Evolutionary conservation across 495 filamentous ascomycete genomes (phyloP).

Genomic region (Penicillium bialowiezense): DNA sequence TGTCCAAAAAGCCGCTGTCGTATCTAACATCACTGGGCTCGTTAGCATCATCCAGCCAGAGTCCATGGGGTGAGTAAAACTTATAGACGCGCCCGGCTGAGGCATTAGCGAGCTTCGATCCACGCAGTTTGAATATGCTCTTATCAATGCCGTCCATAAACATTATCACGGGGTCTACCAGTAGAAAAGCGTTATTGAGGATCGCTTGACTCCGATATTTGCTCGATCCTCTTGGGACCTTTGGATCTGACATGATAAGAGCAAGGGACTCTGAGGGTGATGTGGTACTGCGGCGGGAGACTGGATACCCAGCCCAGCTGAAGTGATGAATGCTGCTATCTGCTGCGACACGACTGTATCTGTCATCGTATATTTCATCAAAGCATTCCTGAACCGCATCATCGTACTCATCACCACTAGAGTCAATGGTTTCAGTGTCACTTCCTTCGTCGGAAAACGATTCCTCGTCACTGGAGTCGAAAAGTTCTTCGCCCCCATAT

Average conservation of each 20-base stretch:
- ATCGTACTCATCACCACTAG: neutral
- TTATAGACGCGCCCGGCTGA: conserved; percentile 17
- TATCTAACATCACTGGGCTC: neutral
- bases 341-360: neutral
- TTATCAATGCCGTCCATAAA: neutral
- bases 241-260: conserved; percentile 19
- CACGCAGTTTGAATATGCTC: conserved; percentile 1
- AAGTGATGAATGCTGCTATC: conserved; percentile 29
- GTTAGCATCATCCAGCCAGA: conserved; percentile 14
- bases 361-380: conserved; percentile 1
- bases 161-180: conserved; percentile 29
- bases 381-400: neutral
- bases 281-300: conserved; percentile 22
- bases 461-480: neutral
- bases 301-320: conserved; percentile 26
- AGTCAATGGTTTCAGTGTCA: no score
- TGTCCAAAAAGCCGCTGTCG: conserved; percentile 2
- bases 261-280: conserved; percentile 31
- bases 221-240: conserved; percentile 1
- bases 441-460: no score
- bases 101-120: conserved; percentile 14
- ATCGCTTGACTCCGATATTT: conserved; percentile 11
- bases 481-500: neutral
- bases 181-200: conserved; percentile 12
- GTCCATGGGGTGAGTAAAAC: conserved; percentile 28